Evolutionary conservation across 176 grass and related monocot genomes (phyloP).

Genomic region (Triticum urartu): DNA sequence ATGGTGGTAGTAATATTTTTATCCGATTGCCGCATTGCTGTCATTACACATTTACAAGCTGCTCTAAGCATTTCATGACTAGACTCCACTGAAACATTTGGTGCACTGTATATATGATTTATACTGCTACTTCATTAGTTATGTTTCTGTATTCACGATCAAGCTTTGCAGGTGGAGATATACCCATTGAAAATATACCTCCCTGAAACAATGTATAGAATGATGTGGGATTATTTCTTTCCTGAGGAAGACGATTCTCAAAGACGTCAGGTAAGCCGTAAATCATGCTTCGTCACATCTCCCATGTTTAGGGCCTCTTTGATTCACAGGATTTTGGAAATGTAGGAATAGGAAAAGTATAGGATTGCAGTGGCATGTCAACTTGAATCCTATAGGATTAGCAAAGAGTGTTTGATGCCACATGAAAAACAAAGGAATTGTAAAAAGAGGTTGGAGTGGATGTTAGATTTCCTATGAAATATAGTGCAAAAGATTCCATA

Average conservation of each 20-base stretch:
- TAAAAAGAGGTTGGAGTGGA: too few species aligned
- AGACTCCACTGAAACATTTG: conserved; percentile 13
- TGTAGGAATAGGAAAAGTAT: too few species aligned
- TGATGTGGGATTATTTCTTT: conserved; percentile 99
- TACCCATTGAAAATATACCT: conserved; percentile 97
- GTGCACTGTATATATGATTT: conserved; percentile 5
- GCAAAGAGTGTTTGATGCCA: too few species aligned
- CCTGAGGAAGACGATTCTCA: conserved; percentile 99
- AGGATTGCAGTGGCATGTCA: too few species aligned
- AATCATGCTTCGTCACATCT: not conserved
- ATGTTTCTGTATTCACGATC: conserved; percentile 38
- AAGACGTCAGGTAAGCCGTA: conserved; percentile 72
- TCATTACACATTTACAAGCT: conserved; percentile 3
- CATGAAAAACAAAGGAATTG: too few species aligned
- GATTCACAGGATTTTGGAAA: too few species aligned
- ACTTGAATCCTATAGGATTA: too few species aligned
- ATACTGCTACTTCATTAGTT: conserved; percentile 2
- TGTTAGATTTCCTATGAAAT: too few species aligned
- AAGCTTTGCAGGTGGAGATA: conserved; percentile 81
- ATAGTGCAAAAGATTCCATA: too few species aligned
- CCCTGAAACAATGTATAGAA: conserved; percentile 96
- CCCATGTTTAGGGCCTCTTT: not conserved
- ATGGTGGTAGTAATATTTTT: not conserved
- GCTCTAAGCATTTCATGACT: conserved; percentile 24
- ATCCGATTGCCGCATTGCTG: not conserved